Conservation (phyloP, 768 basidiomycete genomes). For the Steccherinum ochraceum region DNA sequence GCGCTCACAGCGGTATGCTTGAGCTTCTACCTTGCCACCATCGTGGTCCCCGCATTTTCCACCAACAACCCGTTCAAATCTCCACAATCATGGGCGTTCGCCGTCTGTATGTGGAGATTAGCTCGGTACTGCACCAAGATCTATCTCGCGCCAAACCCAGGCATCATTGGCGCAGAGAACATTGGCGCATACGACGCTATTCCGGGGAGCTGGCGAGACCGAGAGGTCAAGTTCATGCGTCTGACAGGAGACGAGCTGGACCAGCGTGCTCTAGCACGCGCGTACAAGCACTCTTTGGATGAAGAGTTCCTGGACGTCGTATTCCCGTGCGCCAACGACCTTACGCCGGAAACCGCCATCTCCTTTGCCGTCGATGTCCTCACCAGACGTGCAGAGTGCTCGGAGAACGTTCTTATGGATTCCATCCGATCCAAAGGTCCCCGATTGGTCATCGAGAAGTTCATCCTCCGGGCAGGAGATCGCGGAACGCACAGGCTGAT, state of each 20-base stretch:
- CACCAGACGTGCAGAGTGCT: not conserved
- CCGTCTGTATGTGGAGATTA: not conserved
- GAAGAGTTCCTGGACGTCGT: conserved; percentile 2
- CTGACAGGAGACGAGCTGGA: not conserved
- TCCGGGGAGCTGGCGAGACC: conserved; percentile 3
- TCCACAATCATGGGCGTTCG: not conserved
- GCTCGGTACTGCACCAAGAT: not conserved
- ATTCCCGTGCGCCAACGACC: conserved; percentile 1
- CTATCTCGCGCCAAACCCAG: not conserved
- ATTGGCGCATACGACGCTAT: not conserved
- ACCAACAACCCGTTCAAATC: conserved; percentile 4
- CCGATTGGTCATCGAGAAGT: not conserved
- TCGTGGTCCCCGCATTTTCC: not conserved
- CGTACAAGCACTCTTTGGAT: conserved; percentile 1
- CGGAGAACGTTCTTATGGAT: not conserved
- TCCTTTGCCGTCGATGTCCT: conserved; percentile 1
- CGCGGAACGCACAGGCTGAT: conserved; percentile 1
- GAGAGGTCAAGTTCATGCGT: not conserved
- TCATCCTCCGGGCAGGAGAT: not conserved
- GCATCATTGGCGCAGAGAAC: not conserved
- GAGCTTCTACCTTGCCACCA: conserved; percentile 1
- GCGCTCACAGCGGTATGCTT: not conserved
- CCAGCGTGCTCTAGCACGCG: not conserved
- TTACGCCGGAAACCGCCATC: not conserved
- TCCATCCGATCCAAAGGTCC: not conserved